Conservation (phyloP, 208 protist genomes). For the Leishmania guyanensis region DNA sequence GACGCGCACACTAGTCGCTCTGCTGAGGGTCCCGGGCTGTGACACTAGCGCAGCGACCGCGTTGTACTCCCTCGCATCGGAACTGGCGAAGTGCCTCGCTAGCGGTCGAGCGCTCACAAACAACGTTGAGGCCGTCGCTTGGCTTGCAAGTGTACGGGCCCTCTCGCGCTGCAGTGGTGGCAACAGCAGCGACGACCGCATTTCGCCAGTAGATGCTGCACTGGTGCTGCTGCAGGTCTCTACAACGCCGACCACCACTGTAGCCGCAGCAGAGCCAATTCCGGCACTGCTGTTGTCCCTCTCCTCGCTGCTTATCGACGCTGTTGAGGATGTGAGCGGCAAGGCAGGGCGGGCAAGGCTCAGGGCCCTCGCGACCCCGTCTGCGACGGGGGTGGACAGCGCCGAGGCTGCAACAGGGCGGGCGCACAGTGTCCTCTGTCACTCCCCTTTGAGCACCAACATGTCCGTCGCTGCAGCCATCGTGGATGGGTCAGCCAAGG, state of each 20-base stretch:
- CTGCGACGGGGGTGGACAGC: not conserved
- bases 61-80: slow-evolving; percentile 8
- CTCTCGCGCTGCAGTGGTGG: not conserved
- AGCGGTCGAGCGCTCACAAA: slow-evolving; percentile 20
- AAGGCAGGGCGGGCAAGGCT: slow-evolving; percentile 8
- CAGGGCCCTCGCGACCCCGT: not conserved
- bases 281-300: slow-evolving; percentile 21
- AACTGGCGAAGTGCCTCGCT: slow-evolving; percentile 8
- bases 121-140: slow-evolving; percentile 27
- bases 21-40: slow-evolving; percentile 16
- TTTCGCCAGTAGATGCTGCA: not conserved
- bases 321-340: slow-evolving; percentile 17
- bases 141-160: slow-evolving; percentile 30
- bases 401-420: not conserved
- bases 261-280: not conserved
- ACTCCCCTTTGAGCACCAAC: not conserved
- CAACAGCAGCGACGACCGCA: not conserved
- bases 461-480: slow-evolving; percentile 31
- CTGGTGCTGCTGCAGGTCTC: not conserved
- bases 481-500: slow-evolving; percentile 58
- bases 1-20: slow-evolving; percentile 18
- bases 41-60: not conserved
- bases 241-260: not conserved
- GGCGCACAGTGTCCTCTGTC: not conserved
- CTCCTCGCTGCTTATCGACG: slow-evolving; percentile 10